Base-by-base conservation (phyloP, 345 rosid species). In the Barbarea vulgaris region DNA sequence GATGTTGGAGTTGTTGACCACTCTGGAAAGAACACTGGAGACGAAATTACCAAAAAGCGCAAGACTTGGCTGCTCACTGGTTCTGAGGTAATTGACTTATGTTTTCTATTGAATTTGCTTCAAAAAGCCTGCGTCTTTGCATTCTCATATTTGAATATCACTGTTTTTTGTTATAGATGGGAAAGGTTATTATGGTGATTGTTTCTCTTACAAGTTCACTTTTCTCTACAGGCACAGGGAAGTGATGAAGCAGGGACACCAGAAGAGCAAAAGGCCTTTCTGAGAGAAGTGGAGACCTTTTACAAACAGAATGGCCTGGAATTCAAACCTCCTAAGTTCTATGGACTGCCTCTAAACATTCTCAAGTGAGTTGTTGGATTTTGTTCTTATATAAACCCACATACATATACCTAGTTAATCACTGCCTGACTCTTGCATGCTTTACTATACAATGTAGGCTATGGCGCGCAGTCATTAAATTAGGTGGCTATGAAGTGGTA, bases 401-500 rank as follows among this genome's bases (percentile, higher is more conserved):
- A 30, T 46, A 33, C 60, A 19, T 64, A 34, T 50, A 33, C 64
- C 6, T 78, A 5, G 24, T 69, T 55, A 30, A 30, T 51, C 47
- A 19, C 52, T 69, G 53, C 46, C 75, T 81, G 64, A 75, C 37
- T 48, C 58, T 31, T 70, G 3, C 18, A 14, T 75, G 17, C 59
- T 77, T 77, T 67, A 27, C 52, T 33, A 22, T 75, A 61, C 47
- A 64, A 74, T 72, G 80, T 77, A 93, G 98, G 88, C 83, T 93
- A 50, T 93, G 93, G 93, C 86, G 96, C 79, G 81, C 90, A 69
- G 98, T 90, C 75, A 30, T 88, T 55, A 86, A 70, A 63, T 69
- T 93, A 80, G 96, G 98, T 79, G 98, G 96, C 83, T 90, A 90
- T 76, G 95, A 93, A 3, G 89, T 87, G 93, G 97, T 92, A 87